Evolutionary conservation across 1,139 yeast genomes (phyloP).

Genomic region (Geotrichum europaeum): DNA sequence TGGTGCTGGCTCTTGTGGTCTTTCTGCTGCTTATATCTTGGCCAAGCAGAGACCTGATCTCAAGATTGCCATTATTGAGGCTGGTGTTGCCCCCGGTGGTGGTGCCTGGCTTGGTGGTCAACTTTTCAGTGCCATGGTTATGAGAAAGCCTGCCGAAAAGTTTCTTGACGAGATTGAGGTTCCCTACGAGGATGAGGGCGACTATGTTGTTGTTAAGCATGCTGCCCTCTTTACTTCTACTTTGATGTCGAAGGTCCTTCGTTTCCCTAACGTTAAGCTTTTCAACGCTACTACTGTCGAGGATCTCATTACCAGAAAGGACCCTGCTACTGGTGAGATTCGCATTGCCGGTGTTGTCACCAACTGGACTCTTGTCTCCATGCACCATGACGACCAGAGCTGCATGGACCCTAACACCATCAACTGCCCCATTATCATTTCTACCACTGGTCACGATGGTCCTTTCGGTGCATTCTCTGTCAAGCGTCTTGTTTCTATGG

Average conservation of each 20-base stretch:
- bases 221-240: constrained; percentile 77
- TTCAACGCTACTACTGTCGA: constrained; percentile 81
- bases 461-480: constrained; percentile 82
- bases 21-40: constrained; percentile 66
- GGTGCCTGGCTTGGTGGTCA: constrained; percentile 83
- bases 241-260: constrained; percentile 59
- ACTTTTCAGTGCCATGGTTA: constrained; percentile 69
- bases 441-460: constrained; percentile 79
- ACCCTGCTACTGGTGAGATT: constrained; percentile 48
- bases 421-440: constrained; percentile 62
- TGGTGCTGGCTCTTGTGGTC: constrained; percentile 78
- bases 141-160: constrained; percentile 69
- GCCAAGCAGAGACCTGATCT: constrained; percentile 73
- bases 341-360: constrained; percentile 76
- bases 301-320: constrained; percentile 68
- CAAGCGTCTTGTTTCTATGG: constrained; percentile 40
- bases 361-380: constrained; percentile 73
- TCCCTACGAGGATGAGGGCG: constrained; percentile 73
- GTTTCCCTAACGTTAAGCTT: constrained; percentile 67
- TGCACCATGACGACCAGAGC: constrained; percentile 71
- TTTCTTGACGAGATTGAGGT: constrained; percentile 61
- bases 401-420: constrained; percentile 85
- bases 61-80: constrained; percentile 69
- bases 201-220: constrained; percentile 73
- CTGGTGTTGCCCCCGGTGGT: constrained; percentile 73